Conservation (phyloP, 2,329 filamentous ascomycete genomes). For the Fusarium miscanthi region DNA sequence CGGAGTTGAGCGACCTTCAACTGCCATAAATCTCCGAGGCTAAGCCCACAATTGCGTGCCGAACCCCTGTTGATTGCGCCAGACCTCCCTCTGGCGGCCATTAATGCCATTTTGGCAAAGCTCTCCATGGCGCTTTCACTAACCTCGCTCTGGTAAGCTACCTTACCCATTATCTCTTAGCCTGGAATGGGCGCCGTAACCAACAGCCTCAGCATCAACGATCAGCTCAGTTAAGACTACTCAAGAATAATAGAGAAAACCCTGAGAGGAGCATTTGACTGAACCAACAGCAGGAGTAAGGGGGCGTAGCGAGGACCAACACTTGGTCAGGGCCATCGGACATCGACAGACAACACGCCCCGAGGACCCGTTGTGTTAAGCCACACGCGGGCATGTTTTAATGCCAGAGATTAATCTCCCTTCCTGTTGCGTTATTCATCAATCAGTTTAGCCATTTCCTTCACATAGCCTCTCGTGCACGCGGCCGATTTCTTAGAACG, state of each 20-base stretch:
- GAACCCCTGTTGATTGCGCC: neutral
- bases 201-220: neutral
- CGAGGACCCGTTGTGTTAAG: neutral
- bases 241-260: neutral
- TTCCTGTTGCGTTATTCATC: neutral
- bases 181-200: neutral
- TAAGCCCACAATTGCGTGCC: neutral
- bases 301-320: neutral
- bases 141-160: neutral
- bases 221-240: neutral
- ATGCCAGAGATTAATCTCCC: neutral
- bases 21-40: neutral
- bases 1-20: neutral
- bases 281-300: neutral
- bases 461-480: neutral
- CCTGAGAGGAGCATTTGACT: neutral
- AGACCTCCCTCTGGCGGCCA: neutral
- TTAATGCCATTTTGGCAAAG: neutral
- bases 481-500: neutral
- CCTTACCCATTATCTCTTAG: neutral
- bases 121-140: neutral
- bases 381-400: neutral
- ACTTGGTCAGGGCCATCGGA: neutral
- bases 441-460: neutral
- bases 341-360: neutral